Percentiles rank a stretch among this genome's conserved stretches.
Conservation (phyloP, 768 basidiomycete species). For the Suillus plorans region DNA sequence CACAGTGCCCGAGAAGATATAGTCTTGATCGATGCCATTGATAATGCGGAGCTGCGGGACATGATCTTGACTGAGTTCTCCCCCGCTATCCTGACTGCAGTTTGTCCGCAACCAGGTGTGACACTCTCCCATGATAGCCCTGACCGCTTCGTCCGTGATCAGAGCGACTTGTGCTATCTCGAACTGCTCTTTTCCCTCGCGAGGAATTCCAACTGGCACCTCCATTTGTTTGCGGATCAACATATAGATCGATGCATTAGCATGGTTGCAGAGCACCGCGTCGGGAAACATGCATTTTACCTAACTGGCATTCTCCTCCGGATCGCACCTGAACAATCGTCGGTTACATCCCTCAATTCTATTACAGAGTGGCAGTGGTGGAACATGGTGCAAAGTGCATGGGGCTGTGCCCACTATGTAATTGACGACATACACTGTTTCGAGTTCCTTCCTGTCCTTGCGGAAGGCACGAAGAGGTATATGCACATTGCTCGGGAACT, state of each 20-base stretch:
- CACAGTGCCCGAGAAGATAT: neutral
- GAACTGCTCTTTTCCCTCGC: neutral
- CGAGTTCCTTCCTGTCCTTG: neutral
- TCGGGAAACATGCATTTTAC: neutral
- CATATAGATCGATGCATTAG: neutral
- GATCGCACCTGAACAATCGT: neutral
- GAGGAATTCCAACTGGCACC: neutral
- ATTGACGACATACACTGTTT: neutral
- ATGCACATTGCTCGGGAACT: neutral
- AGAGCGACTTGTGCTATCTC: neutral
- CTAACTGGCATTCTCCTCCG: neutral
- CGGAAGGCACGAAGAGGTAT: neutral
- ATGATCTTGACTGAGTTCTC: neutral
- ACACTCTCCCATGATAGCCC: neutral
- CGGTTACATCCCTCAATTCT: neutral
- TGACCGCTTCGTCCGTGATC: neutral
- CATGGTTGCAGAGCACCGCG: neutral
- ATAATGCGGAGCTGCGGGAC: neutral
- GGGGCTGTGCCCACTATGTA: accelerated
- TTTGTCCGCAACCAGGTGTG: neutral
- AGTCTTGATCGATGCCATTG: neutral
- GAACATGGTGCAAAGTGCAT: neutral
- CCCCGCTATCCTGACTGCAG: neutral
- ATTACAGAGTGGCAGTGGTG: neutral
- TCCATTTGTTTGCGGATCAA: neutral